Percentiles rank a stretch among this genome's conserved stretches.
These are phyloP conservation scores for Tetrahymena borealis DNA, from an alignment of 73 alveolate species.

Conservation along the genomic window DNA sequence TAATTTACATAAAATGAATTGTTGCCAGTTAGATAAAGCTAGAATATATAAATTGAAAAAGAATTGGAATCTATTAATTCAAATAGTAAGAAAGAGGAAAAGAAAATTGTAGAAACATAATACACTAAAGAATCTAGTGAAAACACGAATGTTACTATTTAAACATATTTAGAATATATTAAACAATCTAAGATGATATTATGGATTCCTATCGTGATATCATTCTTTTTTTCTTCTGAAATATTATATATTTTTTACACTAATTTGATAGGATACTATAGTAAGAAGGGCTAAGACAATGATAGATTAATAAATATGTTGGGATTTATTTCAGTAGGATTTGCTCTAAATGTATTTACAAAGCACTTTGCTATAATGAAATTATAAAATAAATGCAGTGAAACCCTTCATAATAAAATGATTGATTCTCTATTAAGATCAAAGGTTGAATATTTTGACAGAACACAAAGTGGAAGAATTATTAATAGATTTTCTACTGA, in stretches of 20 bases:
- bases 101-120: neutral
- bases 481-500: constrained; percentile 50
- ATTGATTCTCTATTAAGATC: constrained; percentile 10
- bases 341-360: neutral
- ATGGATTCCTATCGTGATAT: neutral
- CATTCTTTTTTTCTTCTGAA: neutral
- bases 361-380: neutral
- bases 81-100: neutral
- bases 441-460: constrained; percentile 35
- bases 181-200: neutral
- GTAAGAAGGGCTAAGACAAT: no score
- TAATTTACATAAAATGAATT: no score
- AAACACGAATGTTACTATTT: neutral
- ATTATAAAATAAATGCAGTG: neutral
- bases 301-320: no score
- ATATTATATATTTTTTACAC: neutral
- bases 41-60: no score
- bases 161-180: neutral
- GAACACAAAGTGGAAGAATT: constrained; percentile 46
- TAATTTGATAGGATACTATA: no score
- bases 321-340: neutral
- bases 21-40: neutral
- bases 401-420: constrained; percentile 34
- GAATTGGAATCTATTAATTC: no score
- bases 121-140: neutral